A percentile compares a stretch with the other conserved stretches of the same genome.
These are phyloP conservation scores for Gaertneriomyces sp. DNA, from an alignment of 192 early-diverging fungal species.

Conservation along the genomic window DNA sequence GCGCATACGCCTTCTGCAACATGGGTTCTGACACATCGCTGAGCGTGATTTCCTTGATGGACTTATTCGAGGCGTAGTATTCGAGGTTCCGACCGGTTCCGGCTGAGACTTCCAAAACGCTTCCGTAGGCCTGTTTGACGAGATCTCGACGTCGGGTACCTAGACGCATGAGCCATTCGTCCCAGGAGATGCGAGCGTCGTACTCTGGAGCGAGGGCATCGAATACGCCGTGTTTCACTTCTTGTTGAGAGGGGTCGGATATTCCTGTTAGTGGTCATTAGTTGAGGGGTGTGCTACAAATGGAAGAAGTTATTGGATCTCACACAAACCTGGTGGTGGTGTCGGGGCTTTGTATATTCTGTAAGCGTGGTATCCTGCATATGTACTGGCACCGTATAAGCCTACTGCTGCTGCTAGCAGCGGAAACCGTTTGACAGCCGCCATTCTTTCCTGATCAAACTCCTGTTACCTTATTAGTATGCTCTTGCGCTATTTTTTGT, in stretches of 20 bases:
- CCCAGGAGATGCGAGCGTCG: constrained; percentile 54
- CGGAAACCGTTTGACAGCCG: neutral
- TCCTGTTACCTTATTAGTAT: too few species aligned
- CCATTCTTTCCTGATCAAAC: too few species aligned
- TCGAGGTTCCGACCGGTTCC: constrained; percentile 65
- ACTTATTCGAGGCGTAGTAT: constrained; percentile 41
- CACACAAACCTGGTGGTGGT: constrained; percentile 20
- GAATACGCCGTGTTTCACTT: constrained; percentile 34
- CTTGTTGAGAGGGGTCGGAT: constrained; percentile 25
- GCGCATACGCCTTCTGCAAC: constrained; percentile 46
- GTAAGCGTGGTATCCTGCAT: constrained; percentile 38
- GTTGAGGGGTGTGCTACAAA: neutral
- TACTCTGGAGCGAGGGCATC: constrained; percentile 49
- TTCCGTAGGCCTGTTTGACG: constrained; percentile 48
- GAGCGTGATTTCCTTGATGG: constrained; percentile 45
- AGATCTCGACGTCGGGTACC: constrained; percentile 43
- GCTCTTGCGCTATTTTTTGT: too few species aligned
- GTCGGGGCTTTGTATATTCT: constrained; percentile 26
- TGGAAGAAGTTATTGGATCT: neutral
- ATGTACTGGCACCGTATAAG: constrained; percentile 28
- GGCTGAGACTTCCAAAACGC: constrained; percentile 57
- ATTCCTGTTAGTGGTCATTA: neutral
- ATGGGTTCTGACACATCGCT: constrained; percentile 51
- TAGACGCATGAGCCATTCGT: constrained; percentile 63
- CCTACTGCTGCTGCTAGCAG: constrained; percentile 20